Evolutionary conservation across 345 rosid species (phyloP).

Genomic region (Aethionema arabicum): DNA sequence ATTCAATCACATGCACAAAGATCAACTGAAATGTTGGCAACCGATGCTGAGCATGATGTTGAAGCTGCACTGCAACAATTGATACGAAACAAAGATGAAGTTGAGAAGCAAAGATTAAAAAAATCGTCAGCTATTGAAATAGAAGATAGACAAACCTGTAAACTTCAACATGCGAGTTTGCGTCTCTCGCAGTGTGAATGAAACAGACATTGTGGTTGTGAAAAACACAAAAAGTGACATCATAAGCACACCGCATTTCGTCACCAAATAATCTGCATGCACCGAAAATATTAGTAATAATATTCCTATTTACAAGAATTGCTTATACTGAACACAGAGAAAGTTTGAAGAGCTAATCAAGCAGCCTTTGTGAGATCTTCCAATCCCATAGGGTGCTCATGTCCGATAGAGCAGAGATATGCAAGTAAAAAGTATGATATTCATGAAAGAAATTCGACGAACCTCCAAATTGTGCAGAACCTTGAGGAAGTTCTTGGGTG

Average conservation of each 20-base stretch:
- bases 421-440: background rate
- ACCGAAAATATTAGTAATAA: constrained; percentile 9
- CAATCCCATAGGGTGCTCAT: constrained; percentile 1
- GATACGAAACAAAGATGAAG: constrained; percentile 36
- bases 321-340: constrained; percentile 16
- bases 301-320: background rate
- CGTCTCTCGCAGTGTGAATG: constrained; percentile 96
- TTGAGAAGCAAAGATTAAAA: constrained; percentile 20
- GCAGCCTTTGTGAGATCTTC: constrained; percentile 11
- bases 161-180: constrained; percentile 98
- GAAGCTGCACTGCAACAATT: constrained; percentile 95
- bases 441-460: constrained; percentile 27
- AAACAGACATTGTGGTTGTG: constrained; percentile 99
- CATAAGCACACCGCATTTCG: constrained; percentile 98
- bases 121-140: constrained; percentile 11
- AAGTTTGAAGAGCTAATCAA: constrained; percentile 14
- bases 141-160: constrained; percentile 60
- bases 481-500: constrained; percentile 75
- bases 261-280: constrained; percentile 89
- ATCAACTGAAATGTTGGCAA: constrained; percentile 98
- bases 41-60: constrained; percentile 96
- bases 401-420: background rate
- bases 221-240: constrained; percentile 98
- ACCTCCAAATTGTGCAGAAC: constrained; percentile 94
- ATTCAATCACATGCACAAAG: constrained; percentile 94